Conservation (phyloP, 2,329 filamentous ascomycete species). For the Bipolaris gigantea region DNA sequence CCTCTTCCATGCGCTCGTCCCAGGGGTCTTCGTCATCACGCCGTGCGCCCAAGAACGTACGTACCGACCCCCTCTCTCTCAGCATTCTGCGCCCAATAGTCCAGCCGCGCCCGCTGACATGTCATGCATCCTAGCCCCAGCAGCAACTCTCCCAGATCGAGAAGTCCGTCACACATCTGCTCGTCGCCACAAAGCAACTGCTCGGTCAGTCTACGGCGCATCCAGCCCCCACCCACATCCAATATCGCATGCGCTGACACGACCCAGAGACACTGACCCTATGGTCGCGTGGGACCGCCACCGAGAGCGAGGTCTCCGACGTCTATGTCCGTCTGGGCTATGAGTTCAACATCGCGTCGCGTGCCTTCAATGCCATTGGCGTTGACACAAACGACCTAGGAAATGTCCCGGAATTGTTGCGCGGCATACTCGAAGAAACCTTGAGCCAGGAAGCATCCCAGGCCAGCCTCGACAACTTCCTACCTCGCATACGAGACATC, state of each 20-base stretch:
- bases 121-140: constrained; percentile 57
- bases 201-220: constrained; percentile 51
- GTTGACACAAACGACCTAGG: constrained; percentile 93
- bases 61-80: constrained; percentile 13
- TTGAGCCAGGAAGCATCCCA: constrained; percentile 94
- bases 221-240: constrained; percentile 1
- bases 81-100: constrained; percentile 9
- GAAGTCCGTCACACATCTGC: constrained; percentile 89
- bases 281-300: constrained; percentile 92
- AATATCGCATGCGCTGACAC: constrained; percentile 17
- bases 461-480: constrained; percentile 88
- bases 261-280: constrained; percentile 81
- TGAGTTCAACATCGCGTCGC: constrained; percentile 98
- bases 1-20: constrained; percentile 33
- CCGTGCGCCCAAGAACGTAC: constrained; percentile 43
- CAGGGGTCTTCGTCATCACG: constrained; percentile 52
- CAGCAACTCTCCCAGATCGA: constrained; percentile 93
- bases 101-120: constrained; percentile 19
- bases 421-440: constrained; percentile 91
- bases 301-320: constrained; percentile 93
- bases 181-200: constrained; percentile 96
- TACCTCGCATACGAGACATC: constrained; percentile 94
- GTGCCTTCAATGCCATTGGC: constrained; percentile 94
- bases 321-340: constrained; percentile 97
- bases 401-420: constrained; percentile 88